Evolutionary conservation across 2,329 filamentous ascomycete species (phyloP).

Genomic region (Pezicula radicicola): DNA sequence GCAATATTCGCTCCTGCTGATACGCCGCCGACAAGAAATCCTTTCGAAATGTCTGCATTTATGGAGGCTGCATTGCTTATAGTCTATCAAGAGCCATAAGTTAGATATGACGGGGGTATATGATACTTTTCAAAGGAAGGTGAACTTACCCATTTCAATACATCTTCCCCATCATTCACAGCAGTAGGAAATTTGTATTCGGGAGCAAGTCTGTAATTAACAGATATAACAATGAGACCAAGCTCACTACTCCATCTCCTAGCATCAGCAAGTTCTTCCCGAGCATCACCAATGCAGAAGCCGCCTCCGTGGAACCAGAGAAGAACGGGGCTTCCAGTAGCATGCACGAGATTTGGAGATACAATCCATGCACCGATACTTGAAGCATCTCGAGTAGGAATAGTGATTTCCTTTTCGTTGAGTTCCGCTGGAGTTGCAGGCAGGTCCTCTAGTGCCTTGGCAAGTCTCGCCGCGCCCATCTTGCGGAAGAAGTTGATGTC

Average conservation of each 20-base stretch:
- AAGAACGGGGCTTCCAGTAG: constrained; percentile 14
- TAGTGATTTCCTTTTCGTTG: background rate
- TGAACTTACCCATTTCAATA: constrained; percentile 31
- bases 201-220: constrained; percentile 39
- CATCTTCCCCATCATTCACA: constrained; percentile 39
- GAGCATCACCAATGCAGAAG: constrained; percentile 26
- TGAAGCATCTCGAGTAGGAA: background rate
- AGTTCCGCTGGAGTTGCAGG: too few species aligned
- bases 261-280: constrained; percentile 28
- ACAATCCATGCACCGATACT: background rate
- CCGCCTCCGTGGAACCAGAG: constrained; percentile 29
- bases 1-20: constrained; percentile 39
- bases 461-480: too few species aligned
- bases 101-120: too few species aligned
- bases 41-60: constrained; percentile 34
- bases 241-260: constrained; percentile 23
- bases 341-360: background rate
- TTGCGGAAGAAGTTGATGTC: too few species aligned
- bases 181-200: constrained; percentile 39
- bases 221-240: constrained; percentile 33
- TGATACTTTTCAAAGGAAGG: too few species aligned
- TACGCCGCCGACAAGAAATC: constrained; percentile 43
- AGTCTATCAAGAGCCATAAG: background rate
- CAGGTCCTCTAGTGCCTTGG: too few species aligned
- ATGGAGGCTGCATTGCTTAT: constrained; percentile 34